Base-by-base conservation (phyloP, 78 protist genomes). In the Dictyostelium firmibasis region DNA sequence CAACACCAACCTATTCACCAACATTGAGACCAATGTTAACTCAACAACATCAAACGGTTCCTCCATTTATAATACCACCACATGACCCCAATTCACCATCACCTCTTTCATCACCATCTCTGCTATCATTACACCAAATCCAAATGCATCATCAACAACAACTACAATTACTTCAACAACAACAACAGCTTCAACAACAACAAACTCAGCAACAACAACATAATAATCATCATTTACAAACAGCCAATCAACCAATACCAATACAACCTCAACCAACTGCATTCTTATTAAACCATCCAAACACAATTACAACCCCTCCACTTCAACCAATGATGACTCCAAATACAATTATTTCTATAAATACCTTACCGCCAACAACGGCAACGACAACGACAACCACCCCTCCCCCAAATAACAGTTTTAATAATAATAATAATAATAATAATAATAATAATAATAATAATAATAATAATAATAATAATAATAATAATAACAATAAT, bases 1-100 rank as follows among this genome's bases (percentile, higher is more conserved):
- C 79, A 29, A 53, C 93, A 76, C 93, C 93, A 29, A 87, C 93
- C 0, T 87, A 87, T 79, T 87, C 93, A 27, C 93, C 93, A 31
- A 87, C 85, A 4, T 78, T 87, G 11, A 53, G 86, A 78, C 93
- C 93, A 20, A 20, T 76, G 10, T 14, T n/a, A 11, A 13, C 35
- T 13, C 93, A 85, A 44, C 92, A 87, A 72, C 62, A 76, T 14
- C 93, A 87, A 43, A 64, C 93, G 2, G 93, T 87, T 8, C 93
- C 93, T 3, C 93, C 93, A 2, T 78, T 67, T 41, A 29, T 78
- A 25, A 79, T 38, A 10, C 36, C 43, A 31, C 57, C 67, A 2
- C 60, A 87, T 79, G 93, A 87, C 20, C 35, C 70, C 2, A 25
- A 43, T 18, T 38, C 76, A 53, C 83, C 82, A 29, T 87, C 93